phyloP scores from a whole-genome alignment of 2,329 filamentous ascomycete species.

The Neophaeococcomyces mojaviensis region DNA sequence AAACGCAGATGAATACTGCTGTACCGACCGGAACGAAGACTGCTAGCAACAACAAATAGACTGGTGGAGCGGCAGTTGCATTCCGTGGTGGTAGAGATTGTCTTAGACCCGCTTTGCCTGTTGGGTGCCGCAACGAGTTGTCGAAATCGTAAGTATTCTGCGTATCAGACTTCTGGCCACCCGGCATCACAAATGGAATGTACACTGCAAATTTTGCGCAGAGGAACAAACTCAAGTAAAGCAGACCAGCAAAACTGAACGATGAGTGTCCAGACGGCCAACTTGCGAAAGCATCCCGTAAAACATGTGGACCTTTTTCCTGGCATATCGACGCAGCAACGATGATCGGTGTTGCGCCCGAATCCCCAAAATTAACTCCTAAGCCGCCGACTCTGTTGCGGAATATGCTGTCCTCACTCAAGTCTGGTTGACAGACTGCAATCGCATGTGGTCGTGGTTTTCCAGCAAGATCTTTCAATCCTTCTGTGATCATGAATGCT shows the following conservation, averaged over 20 bases:
- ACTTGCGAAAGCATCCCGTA: constrained; percentile 76
- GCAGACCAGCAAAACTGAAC: constrained; percentile 67
- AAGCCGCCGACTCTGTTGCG: constrained; percentile 58
- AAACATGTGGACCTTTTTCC: constrained; percentile 51
- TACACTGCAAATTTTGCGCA: constrained; percentile 50
- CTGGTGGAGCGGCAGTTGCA: constrained; percentile 72
- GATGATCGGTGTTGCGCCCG: constrained; percentile 52
- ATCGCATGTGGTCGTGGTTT: constrained; percentile 59
- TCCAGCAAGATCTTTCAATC: constrained; percentile 68
- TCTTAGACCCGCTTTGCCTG: constrained; percentile 3
- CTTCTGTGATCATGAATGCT: constrained; percentile 74
- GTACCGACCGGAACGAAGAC: constrained; percentile 63
- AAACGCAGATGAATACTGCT: constrained; percentile 74
- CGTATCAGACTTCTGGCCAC: constrained; percentile 1
- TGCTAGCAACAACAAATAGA: constrained; percentile 63
- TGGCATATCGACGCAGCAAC: constrained; percentile 72
- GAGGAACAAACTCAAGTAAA: constrained; percentile 81
- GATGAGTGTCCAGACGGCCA: constrained; percentile 74
- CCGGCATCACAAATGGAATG: constrained; percentile 28
- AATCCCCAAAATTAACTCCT: constrained; percentile 35
- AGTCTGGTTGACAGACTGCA: constrained; percentile 67
- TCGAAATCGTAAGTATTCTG: constrained; percentile 5
- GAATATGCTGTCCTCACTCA: constrained; percentile 46
- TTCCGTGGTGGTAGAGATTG: constrained; percentile 48
- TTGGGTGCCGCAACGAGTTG: constrained; percentile 12